phyloP scores from a whole-genome alignment of 371 early-diverging fungal species.

The Mortierella sp. region DNA sequence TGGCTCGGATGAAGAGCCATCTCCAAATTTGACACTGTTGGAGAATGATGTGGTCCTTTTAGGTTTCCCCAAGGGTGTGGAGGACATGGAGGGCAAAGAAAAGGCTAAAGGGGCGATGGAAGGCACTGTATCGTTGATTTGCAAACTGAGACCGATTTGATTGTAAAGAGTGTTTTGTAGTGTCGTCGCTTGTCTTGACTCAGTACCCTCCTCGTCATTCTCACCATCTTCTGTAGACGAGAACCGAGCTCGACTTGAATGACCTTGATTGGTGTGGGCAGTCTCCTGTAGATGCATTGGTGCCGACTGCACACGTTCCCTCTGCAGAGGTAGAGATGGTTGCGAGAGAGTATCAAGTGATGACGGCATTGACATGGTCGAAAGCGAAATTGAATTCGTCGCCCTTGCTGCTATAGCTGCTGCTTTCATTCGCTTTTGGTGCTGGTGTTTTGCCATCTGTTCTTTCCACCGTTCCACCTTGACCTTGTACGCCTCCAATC shows the following conservation, averaged over 20 bases:
- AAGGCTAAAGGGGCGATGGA: not conserved
- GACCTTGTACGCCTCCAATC: slow-evolving; percentile 21
- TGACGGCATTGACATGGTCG: not conserved
- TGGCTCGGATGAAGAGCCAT: slow-evolving; percentile 7
- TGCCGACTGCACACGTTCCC: not conserved
- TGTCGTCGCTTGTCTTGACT: slow-evolving; percentile 18
- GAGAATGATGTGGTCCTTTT: not conserved
- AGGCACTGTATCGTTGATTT: not conserved
- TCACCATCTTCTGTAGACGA: slow-evolving; percentile 18
- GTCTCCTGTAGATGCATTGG: not conserved
- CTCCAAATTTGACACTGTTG: not conserved
- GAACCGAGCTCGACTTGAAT: slow-evolving; percentile 1
- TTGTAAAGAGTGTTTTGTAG: slow-evolving; percentile 34
- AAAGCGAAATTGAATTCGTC: not conserved
- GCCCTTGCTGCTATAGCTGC: slow-evolving; percentile 2
- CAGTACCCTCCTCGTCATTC: no score
- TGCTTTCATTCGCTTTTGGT: slow-evolving; percentile 28
- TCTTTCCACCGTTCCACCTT: slow-evolving; percentile 33
- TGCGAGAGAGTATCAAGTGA: slow-evolving; percentile 1
- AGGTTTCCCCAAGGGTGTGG: no score
- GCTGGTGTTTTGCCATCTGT: slow-evolving; percentile 17
- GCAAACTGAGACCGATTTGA: slow-evolving; percentile 7
- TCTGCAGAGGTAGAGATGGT: not conserved
- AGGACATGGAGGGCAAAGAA: no score
- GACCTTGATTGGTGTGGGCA: not conserved